Percentiles rank a stretch among this genome's conserved stretches.
phyloP scores from a whole-genome alignment of 1,284 basidiomycete species.

The Cryptococcus sp. region DNA sequence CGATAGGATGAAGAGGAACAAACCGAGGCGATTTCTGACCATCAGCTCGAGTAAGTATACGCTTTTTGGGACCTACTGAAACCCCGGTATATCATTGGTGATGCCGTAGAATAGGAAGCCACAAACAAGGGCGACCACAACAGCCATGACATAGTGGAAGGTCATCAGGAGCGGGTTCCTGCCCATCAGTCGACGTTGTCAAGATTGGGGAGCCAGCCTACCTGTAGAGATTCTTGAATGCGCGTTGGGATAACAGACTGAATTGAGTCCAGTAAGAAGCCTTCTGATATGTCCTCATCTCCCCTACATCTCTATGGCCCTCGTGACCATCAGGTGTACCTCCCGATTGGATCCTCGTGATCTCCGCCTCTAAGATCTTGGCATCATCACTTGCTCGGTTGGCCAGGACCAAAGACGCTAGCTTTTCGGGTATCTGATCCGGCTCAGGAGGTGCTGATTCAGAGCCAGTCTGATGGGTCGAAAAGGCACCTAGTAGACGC shows the following conservation, averaged over 20 bases:
- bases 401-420: constrained; percentile 68
- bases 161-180: constrained; percentile 86
- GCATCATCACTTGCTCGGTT: constrained; percentile 68
- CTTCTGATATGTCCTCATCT: constrained; percentile 72
- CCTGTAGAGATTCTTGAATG: constrained; percentile 93
- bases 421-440: constrained; percentile 57
- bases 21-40: constrained; percentile 56
- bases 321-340: constrained; percentile 33
- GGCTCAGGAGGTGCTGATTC: constrained; percentile 42
- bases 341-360: constrained; percentile 52
- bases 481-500: constrained; percentile 65
- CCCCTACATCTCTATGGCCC: constrained; percentile 42
- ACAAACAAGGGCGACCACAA: constrained; percentile 68
- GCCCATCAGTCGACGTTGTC: constrained; percentile 10
- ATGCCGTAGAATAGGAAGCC: constrained; percentile 49
- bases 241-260: constrained; percentile 82
- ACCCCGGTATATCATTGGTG: constrained; percentile 86
- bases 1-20: constrained; percentile 94
- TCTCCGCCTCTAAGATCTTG: constrained; percentile 61
- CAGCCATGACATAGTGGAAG: constrained; percentile 82
- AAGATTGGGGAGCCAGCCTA: constrained; percentile 12
- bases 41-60: not conserved
- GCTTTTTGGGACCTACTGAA: constrained; percentile 62
- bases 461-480: constrained; percentile 40
- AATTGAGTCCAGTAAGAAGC: constrained; percentile 88